Evolutionary conservation across 2,329 filamentous ascomycete species (phyloP).

Genomic region (Thielaviopsis punctulata): DNA sequence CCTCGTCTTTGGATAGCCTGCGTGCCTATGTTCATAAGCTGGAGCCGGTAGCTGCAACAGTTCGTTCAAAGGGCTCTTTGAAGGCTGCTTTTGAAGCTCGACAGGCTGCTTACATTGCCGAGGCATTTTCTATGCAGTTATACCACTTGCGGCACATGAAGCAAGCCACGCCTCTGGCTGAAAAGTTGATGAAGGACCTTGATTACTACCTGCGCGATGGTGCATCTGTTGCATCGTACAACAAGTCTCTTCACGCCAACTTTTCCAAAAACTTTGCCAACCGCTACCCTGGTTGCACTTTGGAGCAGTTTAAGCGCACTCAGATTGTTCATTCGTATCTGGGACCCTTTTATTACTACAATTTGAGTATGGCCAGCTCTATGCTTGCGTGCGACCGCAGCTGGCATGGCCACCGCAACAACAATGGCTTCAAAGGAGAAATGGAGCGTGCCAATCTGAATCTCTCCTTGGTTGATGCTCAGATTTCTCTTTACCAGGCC

Average conservation of each 20-base stretch:
- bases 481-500: conserved; percentile 70
- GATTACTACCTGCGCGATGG: conserved; percentile 67
- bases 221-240: conserved; percentile 66
- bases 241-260: conserved; percentile 70
- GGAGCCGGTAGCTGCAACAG: conserved; percentile 31
- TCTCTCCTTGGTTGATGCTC: conserved; percentile 77
- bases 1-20: conserved; percentile 53
- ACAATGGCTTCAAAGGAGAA: conserved; percentile 64
- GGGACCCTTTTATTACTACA: conserved; percentile 70
- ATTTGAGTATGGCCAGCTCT: conserved; percentile 54
- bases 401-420: conserved; percentile 50
- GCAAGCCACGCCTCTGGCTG: conserved; percentile 46
- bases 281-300: conserved; percentile 54
- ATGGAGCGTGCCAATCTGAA: conserved; percentile 80
- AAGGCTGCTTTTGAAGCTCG: conserved; percentile 45
- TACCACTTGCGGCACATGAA: conserved; percentile 70
- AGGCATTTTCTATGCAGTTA: conserved; percentile 80
- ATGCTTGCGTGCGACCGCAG: conserved; percentile 62
- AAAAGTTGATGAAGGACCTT: conserved; percentile 55
- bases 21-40: conserved; percentile 50
- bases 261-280: conserved; percentile 69
- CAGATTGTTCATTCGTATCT: conserved; percentile 45
- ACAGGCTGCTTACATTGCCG: conserved; percentile 67
- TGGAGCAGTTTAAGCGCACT: conserved; percentile 70
- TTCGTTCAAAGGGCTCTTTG: conserved; percentile 33